Evolutionary conservation across 2,329 filamentous ascomycete species (phyloP), one percentile per base, ranked within the genome.

Genomic region (Teratosphaeria destructans): DNA sequence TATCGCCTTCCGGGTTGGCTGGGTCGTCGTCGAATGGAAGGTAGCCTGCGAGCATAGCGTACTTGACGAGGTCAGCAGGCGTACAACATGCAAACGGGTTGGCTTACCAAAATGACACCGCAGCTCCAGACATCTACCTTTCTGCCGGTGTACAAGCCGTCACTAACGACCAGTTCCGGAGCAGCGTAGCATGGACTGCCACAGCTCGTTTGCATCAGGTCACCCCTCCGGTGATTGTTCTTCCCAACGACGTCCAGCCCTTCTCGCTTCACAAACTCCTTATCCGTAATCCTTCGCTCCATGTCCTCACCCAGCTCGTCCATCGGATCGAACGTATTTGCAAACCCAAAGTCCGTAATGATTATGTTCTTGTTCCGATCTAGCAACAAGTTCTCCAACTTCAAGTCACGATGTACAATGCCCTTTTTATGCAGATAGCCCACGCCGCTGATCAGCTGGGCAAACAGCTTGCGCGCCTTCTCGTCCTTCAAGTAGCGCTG

Each of bases 41-140:
- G 74, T 99, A 99, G 52, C 94, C 94, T 47, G 94, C 94, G 68
- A 99, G 81, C 94, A 99, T 99, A 60, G 94, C 94, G 74, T 99
- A 99, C 92, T 97, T 70, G n/a, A 70, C 43, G 54, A 35, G 23
- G 58, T 63, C 39, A 67, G 56, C 19, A 59, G 54, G 19, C 29
- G 29, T 32, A 57, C 29, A 23, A 14, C 26, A 47, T 6, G 16
- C 43, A 49, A 11, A 29, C 5, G 39, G 32, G 29, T 19, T 14
- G 34, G 80, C 90, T 76, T 82, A 96, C 93, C 82, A 99, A 75
- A 70, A 99, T 99, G 47, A 99, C 94, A 76, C 94, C 94, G 73
- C 94, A 99, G 75, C 94, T 97, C 94, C 94, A 99, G 39, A 99
- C 94, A 72, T 99, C 94, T 29, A 99, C 94, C 75, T 99, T 99